A percentile compares a stretch with the other conserved stretches of the same genome.
These are phyloP conservation scores for Xylariomycetidae sp. DNA, from an alignment of 2,329 filamentous ascomycete genomes.

Conservation along the genomic window DNA sequence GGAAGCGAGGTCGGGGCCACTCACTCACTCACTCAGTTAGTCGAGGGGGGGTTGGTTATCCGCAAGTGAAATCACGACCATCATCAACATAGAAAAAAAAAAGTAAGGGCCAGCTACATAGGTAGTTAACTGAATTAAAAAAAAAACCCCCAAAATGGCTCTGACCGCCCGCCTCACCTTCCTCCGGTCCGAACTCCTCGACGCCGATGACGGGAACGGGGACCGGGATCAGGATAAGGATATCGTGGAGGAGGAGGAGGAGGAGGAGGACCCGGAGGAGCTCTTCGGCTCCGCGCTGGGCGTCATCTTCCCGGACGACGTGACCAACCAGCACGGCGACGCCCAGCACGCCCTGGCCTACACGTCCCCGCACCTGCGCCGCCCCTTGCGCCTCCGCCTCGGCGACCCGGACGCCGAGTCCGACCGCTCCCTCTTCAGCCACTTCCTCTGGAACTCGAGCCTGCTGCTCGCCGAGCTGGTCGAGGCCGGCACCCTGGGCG, in stretches of 20 bases:
- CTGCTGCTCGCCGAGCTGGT: slow-evolving; percentile 52
- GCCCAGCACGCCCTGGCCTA: slow-evolving; percentile 55
- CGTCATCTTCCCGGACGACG: slow-evolving; percentile 64
- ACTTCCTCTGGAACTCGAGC: slow-evolving; percentile 69
- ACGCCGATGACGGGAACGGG: background rate
- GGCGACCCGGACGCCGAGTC: slow-evolving; percentile 46
- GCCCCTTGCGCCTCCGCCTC: slow-evolving; percentile 39
- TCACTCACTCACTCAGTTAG: too few species aligned
- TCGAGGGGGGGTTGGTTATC: too few species aligned
- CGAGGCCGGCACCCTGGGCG: slow-evolving; percentile 41
- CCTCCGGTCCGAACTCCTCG: background rate
- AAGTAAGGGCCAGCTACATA: background rate
- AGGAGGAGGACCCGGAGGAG: slow-evolving; percentile 47
- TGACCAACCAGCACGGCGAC: slow-evolving; percentile 63
- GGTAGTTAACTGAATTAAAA: background rate
- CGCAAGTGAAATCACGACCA: too few species aligned
- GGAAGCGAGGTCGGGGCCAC: too few species aligned
- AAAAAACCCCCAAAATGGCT: background rate
- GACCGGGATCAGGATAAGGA: background rate
- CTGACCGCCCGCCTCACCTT: background rate
- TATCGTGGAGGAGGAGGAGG: background rate
- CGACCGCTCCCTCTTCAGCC: slow-evolving; percentile 60
- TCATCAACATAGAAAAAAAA: background rate
- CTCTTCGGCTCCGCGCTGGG: slow-evolving; percentile 55
- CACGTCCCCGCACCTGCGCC: slow-evolving; percentile 45